phyloP scores from a whole-genome alignment of 345 rosid species.

The Erysimum cheiranthoides region DNA sequence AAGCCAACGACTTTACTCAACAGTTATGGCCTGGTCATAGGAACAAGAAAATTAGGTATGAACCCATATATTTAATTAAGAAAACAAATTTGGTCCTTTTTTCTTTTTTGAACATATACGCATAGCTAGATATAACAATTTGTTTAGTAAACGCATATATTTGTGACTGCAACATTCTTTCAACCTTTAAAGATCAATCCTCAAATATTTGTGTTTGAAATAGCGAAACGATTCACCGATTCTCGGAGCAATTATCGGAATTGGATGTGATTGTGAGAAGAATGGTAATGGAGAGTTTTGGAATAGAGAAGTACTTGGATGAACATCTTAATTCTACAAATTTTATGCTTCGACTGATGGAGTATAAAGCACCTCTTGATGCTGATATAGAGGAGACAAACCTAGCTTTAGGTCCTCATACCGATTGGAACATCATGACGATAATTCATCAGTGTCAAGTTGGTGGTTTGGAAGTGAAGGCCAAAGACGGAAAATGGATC shows the following conservation, averaged over 20 bases:
- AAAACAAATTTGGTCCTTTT: neutral
- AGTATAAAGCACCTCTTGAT: conserved; percentile 28
- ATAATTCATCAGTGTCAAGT: conserved; percentile 63
- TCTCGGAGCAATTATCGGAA: conserved; percentile 41
- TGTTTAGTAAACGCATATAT: neutral
- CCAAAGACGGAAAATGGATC: conserved; percentile 60
- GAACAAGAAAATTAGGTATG: conserved; percentile 37
- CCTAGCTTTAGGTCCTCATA: conserved; percentile 53
- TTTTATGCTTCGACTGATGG: conserved; percentile 36
- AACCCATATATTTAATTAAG: neutral
- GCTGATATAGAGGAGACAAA: conserved; percentile 48
- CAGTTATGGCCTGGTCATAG: conserved; percentile 34
- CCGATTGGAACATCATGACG: conserved; percentile 64
- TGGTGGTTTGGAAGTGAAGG: conserved; percentile 55
- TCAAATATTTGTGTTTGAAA: neutral
- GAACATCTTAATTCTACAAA: conserved; percentile 46
- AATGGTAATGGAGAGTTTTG: conserved; percentile 68
- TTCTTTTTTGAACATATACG: neutral
- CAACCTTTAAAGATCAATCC: too few species aligned
- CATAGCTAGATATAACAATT: neutral
- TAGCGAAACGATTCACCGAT: conserved; percentile 43
- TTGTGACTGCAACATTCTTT: too few species aligned
- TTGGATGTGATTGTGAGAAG: conserved; percentile 54
- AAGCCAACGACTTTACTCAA: conserved; percentile 38
- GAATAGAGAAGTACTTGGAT: conserved; percentile 49